phyloP scores from a whole-genome alignment of 768 basidiomycete species.

The Tricholoma matsutake region DNA sequence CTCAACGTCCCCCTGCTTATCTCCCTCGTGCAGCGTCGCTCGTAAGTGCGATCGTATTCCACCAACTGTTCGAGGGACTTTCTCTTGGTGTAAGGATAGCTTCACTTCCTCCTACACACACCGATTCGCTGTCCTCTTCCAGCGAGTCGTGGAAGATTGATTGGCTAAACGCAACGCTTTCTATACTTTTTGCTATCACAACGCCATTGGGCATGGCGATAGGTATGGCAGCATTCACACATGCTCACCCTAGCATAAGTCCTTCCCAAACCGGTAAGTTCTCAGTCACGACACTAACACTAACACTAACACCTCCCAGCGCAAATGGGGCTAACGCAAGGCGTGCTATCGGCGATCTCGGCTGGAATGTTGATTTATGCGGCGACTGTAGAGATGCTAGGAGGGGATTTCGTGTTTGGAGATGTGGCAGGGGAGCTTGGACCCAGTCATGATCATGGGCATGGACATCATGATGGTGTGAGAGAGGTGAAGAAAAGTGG shows the following conservation, averaged over 20 bases:
- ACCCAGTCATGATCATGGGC: slow-evolving; percentile 17
- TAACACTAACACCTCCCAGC: slow-evolving; percentile 23
- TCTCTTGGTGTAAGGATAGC: slow-evolving; percentile 82
- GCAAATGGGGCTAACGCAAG: slow-evolving; percentile 57
- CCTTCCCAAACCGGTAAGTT: slow-evolving; percentile 12
- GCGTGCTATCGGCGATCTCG: slow-evolving; percentile 77
- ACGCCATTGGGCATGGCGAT: slow-evolving; percentile 66
- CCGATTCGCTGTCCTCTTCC: not conserved
- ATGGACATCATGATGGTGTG: not conserved
- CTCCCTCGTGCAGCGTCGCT: slow-evolving; percentile 51
- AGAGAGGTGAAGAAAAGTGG: not conserved
- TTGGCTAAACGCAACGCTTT: slow-evolving; percentile 53
- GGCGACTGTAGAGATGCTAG: slow-evolving; percentile 83
- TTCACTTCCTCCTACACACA: slow-evolving; percentile 46
- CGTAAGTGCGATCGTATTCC: slow-evolving; percentile 72
- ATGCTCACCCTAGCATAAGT: slow-evolving; percentile 26
- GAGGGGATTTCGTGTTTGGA: slow-evolving; percentile 81
- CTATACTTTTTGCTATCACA: slow-evolving; percentile 67
- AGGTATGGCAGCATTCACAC: slow-evolving; percentile 49
- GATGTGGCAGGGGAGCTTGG: slow-evolving; percentile 41
- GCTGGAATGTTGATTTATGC: slow-evolving; percentile 85
- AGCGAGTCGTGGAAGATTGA: slow-evolving; percentile 5
- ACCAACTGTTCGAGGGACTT: slow-evolving; percentile 82
- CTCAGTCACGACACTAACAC: slow-evolving; percentile 3
- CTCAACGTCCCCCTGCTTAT: not conserved